These are phyloP conservation scores for Erythrophleum fordii DNA, from an alignment of 306 rosid genomes.

Conservation along the genomic window DNA sequence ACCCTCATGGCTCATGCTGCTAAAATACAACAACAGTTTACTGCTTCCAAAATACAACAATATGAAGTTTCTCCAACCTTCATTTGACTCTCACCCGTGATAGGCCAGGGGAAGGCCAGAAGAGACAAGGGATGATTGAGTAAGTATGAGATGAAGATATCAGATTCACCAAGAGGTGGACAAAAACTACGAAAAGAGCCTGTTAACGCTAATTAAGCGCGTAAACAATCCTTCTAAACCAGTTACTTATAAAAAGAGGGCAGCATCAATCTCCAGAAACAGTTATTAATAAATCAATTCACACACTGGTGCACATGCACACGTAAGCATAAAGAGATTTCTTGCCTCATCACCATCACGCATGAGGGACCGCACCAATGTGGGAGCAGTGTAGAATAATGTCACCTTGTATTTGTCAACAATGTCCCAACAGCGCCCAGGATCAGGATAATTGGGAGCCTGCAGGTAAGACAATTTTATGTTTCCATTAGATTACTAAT, in stretches of 20 bases:
- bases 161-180: background rate
- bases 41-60: too few relatives aligned
- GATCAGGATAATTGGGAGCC: slow-evolving; percentile 95
- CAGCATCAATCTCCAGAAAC: slow-evolving; percentile 20
- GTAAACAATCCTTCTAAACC: background rate
- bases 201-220: background rate
- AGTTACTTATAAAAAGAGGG: background rate
- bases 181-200: background rate
- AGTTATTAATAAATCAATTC: slow-evolving; percentile 28
- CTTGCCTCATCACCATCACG: slow-evolving; percentile 82
- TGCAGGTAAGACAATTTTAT: slow-evolving; percentile 45
- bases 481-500: slow-evolving; percentile 30
- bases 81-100: too few relatives aligned
- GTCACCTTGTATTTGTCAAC: slow-evolving; percentile 94
- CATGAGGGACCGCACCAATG: slow-evolving; percentile 99
- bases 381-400: slow-evolving; percentile 97
- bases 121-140: background rate
- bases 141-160: background rate
- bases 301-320: background rate
- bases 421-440: slow-evolving; percentile 97
- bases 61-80: too few relatives aligned
- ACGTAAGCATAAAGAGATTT: slow-evolving; percentile 24
- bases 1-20: background rate
- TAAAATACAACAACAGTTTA: background rate
- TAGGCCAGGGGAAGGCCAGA: slow-evolving; percentile 25